These are phyloP conservation scores for Monilinia fructicola DNA, from an alignment of 2,329 filamentous ascomycete species.

Conservation along the genomic window DNA sequence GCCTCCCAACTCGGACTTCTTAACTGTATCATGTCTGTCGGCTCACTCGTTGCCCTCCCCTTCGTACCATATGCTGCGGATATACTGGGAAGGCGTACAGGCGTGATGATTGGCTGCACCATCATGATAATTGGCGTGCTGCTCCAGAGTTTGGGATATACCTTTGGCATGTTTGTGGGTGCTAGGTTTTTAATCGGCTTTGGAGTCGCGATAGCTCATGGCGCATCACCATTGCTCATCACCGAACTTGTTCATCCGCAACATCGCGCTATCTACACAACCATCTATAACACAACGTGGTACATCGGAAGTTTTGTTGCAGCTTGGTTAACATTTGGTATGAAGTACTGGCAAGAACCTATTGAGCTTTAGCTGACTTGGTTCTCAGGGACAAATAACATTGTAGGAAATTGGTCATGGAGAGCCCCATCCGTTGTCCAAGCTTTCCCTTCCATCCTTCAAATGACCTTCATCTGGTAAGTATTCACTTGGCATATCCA, in stretches of 20 bases:
- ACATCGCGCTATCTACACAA: constrained; percentile 50
- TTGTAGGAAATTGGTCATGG: constrained; percentile 41
- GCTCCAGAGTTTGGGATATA: constrained; percentile 44
- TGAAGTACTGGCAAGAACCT: neutral
- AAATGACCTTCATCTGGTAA: constrained; percentile 37
- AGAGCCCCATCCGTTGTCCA: constrained; percentile 41
- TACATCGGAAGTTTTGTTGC: constrained; percentile 48
- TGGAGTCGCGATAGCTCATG: constrained; percentile 39
- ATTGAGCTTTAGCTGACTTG: constrained; percentile 4
- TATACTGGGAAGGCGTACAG: constrained; percentile 47
- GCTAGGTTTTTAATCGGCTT: constrained; percentile 44
- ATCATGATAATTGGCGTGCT: constrained; percentile 49
- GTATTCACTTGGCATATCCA: neutral
- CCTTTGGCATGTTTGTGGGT: constrained; percentile 47
- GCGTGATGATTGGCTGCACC: constrained; percentile 48
- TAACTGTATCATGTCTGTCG: constrained; percentile 50
- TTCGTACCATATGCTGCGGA: constrained; percentile 51
- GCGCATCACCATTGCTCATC: constrained; percentile 42
- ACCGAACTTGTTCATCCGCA: constrained; percentile 51
- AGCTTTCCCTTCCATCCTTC: constrained; percentile 36
- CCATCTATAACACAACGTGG: constrained; percentile 49
- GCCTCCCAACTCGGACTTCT: constrained; percentile 46
- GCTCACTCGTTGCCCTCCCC: constrained; percentile 49
- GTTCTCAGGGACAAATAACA: constrained; percentile 42
- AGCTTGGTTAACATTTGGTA: constrained; percentile 48